These are phyloP conservation scores for Debaryomycetaceae sp. DNA, from an alignment of 1,139 yeast species.

Conservation along the genomic window DNA sequence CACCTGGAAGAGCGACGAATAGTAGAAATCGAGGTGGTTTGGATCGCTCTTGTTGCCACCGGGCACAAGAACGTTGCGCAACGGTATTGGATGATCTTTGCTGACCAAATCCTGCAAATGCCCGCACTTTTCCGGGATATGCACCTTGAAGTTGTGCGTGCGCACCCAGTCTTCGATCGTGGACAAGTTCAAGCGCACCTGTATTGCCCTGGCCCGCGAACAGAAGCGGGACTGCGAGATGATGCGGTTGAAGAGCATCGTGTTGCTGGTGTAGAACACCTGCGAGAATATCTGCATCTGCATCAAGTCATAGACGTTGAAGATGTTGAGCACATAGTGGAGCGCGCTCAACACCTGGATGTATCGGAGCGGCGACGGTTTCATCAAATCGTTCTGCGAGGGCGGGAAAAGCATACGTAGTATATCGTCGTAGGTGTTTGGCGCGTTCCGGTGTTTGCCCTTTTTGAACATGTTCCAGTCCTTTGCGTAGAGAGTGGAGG, in stretches of 20 bases:
- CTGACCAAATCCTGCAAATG: slow-evolving; percentile 14
- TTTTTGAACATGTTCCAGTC: slow-evolving; percentile 69
- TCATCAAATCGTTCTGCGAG: slow-evolving; percentile 45
- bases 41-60: slow-evolving; percentile 12
- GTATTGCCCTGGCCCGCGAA: slow-evolving; percentile 79
- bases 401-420: slow-evolving; percentile 66
- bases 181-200: slow-evolving; percentile 75
- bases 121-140: slow-evolving; percentile 18
- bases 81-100: slow-evolving; percentile 3
- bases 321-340: slow-evolving; percentile 73
- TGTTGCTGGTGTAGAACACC: slow-evolving; percentile 69
- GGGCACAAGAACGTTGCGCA: slow-evolving; percentile 14
- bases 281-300: slow-evolving; percentile 69
- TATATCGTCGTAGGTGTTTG: slow-evolving; percentile 55
- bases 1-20: slow-evolving; percentile 45
- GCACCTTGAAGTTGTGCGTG: slow-evolving; percentile 54
- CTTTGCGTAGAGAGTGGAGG: slow-evolving; percentile 49
- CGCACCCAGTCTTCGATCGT: slow-evolving; percentile 90
- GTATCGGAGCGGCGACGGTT: slow-evolving; percentile 80
- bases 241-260: slow-evolving; percentile 63
- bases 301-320: slow-evolving; percentile 66
- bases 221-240: slow-evolving; percentile 55
- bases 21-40: slow-evolving; percentile 33
- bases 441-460: slow-evolving; percentile 24
- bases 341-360: slow-evolving; percentile 85